Percentiles rank a stretch among this genome's conserved stretches.
Evolutionary conservation across 768 basidiomycete genomes (phyloP).

Genomic region (Aureoboletus auriporus): DNA sequence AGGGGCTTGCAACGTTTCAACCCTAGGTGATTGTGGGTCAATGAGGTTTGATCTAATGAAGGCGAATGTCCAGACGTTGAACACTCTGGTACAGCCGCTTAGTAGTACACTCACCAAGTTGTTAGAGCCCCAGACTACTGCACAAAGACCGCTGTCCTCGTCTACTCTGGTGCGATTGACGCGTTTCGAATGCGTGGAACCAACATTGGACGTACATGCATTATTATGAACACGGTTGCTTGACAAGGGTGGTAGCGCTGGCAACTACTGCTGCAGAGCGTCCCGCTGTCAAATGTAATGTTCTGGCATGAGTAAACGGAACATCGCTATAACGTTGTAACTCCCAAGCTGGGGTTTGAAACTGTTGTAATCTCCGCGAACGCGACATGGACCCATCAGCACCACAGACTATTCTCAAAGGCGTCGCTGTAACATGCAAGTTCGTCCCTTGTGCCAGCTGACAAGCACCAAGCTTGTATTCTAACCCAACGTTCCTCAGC

Average conservation of each 20-base stretch:
- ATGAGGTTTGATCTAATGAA: conserved; percentile 43
- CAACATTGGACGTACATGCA: conserved; percentile 11
- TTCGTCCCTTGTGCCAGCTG: conserved; percentile 43
- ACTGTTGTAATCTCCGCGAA: background rate
- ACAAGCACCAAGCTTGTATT: conserved; percentile 11
- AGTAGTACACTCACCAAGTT: conserved; percentile 37
- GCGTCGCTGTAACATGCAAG: conserved; percentile 73
- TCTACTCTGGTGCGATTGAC: conserved; percentile 22
- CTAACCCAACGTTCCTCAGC: conserved; percentile 43
- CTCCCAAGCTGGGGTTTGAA: background rate
- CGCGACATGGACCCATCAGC: conserved; percentile 29
- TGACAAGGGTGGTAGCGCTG: conserved; percentile 22
- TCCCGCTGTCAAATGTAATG: background rate
- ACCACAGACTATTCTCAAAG: conserved; percentile 46
- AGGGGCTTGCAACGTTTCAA: conserved; percentile 47
- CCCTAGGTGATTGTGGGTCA: conserved; percentile 34
- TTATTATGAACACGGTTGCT: conserved; percentile 36
- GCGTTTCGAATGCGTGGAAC: background rate
- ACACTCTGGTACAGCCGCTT: background rate
- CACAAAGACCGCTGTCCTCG: conserved; percentile 35
- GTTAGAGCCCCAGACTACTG: conserved; percentile 75
- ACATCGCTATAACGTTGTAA: background rate
- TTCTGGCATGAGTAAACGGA: conserved; percentile 4
- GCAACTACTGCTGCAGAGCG: conserved; percentile 16
- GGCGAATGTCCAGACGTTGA: background rate